Percentiles rank a stretch among this genome's conserved stretches.
Evolutionary conservation across 192 early-diverging fungal genomes (phyloP).

Genomic region (Dimargaris xerosporica): DNA sequence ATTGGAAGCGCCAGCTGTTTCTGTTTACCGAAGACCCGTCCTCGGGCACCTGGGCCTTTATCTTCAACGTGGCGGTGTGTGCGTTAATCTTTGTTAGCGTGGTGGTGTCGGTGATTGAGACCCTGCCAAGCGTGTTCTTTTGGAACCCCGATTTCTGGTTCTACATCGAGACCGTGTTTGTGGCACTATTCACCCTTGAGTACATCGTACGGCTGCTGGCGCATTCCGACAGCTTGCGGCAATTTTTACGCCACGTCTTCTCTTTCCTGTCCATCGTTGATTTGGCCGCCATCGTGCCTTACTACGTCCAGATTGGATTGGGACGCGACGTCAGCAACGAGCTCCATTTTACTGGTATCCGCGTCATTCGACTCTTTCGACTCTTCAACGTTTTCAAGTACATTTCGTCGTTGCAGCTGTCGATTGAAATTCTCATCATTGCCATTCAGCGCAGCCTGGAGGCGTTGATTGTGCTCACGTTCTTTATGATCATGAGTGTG

Average conservation of each 20-base stretch:
- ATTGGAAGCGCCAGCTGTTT: constrained; percentile 46
- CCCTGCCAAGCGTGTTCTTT: constrained; percentile 52
- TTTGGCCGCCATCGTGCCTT: constrained; percentile 62
- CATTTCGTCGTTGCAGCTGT: constrained; percentile 61
- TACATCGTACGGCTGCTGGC: constrained; percentile 48
- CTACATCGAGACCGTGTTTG: constrained; percentile 47
- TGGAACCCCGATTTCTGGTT: constrained; percentile 35
- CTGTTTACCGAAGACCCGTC: constrained; percentile 62
- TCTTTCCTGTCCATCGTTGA: constrained; percentile 43
- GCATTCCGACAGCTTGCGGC: constrained; percentile 51
- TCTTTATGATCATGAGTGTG: constrained; percentile 54
- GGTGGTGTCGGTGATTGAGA: constrained; percentile 60
- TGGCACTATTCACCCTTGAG: constrained; percentile 58
- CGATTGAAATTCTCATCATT: constrained; percentile 68
- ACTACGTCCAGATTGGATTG: constrained; percentile 54
- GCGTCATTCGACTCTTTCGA: constrained; percentile 55
- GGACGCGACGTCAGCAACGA: constrained; percentile 54
- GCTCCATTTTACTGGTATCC: constrained; percentile 63
- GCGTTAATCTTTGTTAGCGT: constrained; percentile 57
- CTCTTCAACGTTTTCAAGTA: constrained; percentile 71
- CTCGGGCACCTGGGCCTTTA: constrained; percentile 50
- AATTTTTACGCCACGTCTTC: constrained; percentile 31
- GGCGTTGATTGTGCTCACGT: constrained; percentile 51
- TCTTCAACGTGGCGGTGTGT: constrained; percentile 54
- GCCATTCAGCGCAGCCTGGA: constrained; percentile 58